A percentile compares a stretch with the other conserved stretches of the same genome.
phyloP scores from a whole-genome alignment of 2,329 filamentous ascomycete genomes.

The Teratosphaeriaceae sp. region DNA sequence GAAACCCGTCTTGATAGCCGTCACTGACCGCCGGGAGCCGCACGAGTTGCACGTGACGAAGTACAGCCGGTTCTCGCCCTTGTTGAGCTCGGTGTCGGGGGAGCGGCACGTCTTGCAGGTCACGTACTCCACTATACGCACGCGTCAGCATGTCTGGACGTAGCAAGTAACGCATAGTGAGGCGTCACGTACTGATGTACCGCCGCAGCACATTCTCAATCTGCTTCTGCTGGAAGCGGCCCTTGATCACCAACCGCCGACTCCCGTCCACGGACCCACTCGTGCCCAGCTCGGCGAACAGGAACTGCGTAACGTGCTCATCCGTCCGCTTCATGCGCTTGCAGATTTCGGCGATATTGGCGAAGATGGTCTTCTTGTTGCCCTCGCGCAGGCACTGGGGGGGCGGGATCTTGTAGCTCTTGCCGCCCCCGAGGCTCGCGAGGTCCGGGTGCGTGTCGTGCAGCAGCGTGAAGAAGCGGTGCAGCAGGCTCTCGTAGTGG shows the following conservation, averaged over 20 bases:
- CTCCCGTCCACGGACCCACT: constrained; percentile 91
- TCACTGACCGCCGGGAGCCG: constrained; percentile 69
- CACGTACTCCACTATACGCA: constrained; percentile 81
- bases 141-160: constrained; percentile 23
- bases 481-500: constrained; percentile 77
- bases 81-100: constrained; percentile 91
- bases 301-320: constrained; percentile 84
- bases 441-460: constrained; percentile 96
- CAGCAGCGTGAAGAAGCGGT: constrained; percentile 89
- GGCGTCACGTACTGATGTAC: constrained; percentile 69
- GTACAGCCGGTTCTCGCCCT: constrained; percentile 98
- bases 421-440: constrained; percentile 63
- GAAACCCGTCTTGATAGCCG: constrained; percentile 99
- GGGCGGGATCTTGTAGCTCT: constrained; percentile 98
- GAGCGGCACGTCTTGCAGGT: constrained; percentile 98
- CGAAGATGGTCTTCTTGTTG: constrained; percentile 99
- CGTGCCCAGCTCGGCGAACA: constrained; percentile 97
- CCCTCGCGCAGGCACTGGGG: constrained; percentile 99
- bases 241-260: constrained; percentile 94
- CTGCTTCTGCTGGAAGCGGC: constrained; percentile 99
- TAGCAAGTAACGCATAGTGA: not conserved
- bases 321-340: constrained; percentile 99
- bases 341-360: constrained; percentile 97
- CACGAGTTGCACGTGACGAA: constrained; percentile 91
- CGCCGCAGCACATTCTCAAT: constrained; percentile 94